Conservation (phyloP, 164 flowering plant species). For the Nelumbo lutea region DNA sequence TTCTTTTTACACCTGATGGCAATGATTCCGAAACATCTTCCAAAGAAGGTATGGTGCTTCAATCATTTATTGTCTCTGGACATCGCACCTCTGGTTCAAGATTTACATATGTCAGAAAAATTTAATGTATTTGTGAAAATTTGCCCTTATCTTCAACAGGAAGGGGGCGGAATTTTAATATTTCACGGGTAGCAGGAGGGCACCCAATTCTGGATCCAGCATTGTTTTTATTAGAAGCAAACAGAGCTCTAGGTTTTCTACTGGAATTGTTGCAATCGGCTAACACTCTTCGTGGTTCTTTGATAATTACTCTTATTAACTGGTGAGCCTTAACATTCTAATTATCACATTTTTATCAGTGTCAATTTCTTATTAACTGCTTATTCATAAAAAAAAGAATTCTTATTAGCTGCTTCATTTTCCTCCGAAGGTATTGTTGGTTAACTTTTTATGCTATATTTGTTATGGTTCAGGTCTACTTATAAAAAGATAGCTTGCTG, state of each 20-base stretch:
- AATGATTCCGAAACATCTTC: constrained; percentile 35
- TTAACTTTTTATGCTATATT: not conserved
- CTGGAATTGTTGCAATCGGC: constrained; percentile 59
- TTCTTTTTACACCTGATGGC: constrained; percentile 60
- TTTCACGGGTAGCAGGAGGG: constrained; percentile 65
- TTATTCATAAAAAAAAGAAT: not conserved
- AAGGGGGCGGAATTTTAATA: constrained; percentile 44
- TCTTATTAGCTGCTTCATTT: not conserved
- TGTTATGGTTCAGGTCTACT: not conserved
- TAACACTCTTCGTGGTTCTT: constrained; percentile 46
- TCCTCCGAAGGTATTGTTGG: not conserved
- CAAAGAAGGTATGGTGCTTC: constrained; percentile 49
- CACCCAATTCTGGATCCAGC: constrained; percentile 72
- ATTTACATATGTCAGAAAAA: not conserved
- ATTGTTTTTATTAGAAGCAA: constrained; percentile 56
- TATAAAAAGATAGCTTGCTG: too few species aligned
- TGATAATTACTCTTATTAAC: constrained; percentile 62
- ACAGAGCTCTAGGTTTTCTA: constrained; percentile 45
- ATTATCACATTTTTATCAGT: not conserved
- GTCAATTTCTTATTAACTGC: not conserved
- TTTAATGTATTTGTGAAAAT: not conserved
- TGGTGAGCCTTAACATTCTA: constrained; percentile 50
- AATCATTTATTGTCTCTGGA: not conserved
- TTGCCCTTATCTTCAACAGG: constrained; percentile 29
- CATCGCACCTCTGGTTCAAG: not conserved